Percentiles rank a stretch among this genome's conserved stretches.
Conservation (phyloP, 768 basidiomycete genomes). For the Mycena venus region DNA sequence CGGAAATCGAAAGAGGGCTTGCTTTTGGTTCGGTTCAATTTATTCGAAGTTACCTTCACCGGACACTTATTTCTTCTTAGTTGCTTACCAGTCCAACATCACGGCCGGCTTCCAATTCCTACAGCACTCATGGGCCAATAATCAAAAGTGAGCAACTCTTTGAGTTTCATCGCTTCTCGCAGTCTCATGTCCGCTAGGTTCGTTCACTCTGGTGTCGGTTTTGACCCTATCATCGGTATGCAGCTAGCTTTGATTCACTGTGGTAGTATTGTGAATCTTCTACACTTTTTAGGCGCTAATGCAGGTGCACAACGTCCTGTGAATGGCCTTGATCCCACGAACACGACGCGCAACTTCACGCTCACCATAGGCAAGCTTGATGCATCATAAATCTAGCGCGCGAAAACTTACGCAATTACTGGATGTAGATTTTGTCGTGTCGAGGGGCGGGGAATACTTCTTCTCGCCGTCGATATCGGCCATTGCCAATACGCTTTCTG, state of each 20-base stretch:
- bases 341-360: not conserved
- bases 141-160: slow-evolving; percentile 9
- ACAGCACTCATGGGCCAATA: slow-evolving; percentile 32
- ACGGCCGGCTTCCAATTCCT: slow-evolving; percentile 30
- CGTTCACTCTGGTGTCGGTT: slow-evolving; percentile 1
- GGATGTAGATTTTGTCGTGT: slow-evolving; percentile 40
- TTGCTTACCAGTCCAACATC: slow-evolving; percentile 34
- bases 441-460: slow-evolving; percentile 48
- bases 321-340: slow-evolving; percentile 24
- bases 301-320: slow-evolving; percentile 16
- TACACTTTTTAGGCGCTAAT: not conserved
- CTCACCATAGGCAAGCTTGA: slow-evolving; percentile 14
- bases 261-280: too few species aligned
- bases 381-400: not conserved
- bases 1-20: slow-evolving; percentile 24
- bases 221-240: slow-evolving; percentile 14
- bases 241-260: not conserved
- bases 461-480: slow-evolving; percentile 46
- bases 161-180: too few species aligned
- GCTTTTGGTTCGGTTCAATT: slow-evolving; percentile 25
- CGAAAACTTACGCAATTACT: not conserved
- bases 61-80: not conserved
- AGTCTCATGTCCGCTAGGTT: not conserved
- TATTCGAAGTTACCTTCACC: not conserved
- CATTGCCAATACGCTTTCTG: slow-evolving; percentile 32